Conservation (phyloP, 257 asterid genomes). For the Solanum commersonii region DNA sequence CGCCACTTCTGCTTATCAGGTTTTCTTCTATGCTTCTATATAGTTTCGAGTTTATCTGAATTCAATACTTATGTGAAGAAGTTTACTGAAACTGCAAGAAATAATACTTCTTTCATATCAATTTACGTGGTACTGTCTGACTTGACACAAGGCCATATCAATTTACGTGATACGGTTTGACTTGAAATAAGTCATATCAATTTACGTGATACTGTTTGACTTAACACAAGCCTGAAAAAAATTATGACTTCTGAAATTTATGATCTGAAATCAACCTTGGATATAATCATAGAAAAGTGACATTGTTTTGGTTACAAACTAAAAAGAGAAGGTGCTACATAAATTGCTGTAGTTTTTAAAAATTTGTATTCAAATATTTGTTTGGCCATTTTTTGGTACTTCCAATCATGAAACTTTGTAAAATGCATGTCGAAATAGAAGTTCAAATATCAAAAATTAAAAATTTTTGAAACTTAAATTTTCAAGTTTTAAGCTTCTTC, state of each 20-base stretch:
- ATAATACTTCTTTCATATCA: background rate
- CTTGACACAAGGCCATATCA: too few relatives aligned
- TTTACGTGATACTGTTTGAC: background rate
- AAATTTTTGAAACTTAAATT: background rate
- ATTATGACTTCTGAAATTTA: background rate
- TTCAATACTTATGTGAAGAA: background rate
- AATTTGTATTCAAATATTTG: background rate
- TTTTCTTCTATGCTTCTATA: background rate
- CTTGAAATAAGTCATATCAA: too few relatives aligned
- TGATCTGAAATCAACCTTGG: background rate
- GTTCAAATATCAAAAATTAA: background rate
- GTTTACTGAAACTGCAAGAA: background rate
- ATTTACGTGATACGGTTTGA: background rate
- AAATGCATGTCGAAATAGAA: background rate
- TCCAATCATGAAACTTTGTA: background rate
- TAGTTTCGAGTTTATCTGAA: background rate
- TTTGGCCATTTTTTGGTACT: background rate
- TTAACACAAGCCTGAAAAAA: background rate
- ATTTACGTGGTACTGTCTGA: too few relatives aligned
- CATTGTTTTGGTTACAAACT: background rate
- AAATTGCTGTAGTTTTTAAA: background rate
- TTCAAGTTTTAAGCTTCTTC: background rate
- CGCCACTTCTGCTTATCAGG: constrained; percentile 56
- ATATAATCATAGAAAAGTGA: background rate
- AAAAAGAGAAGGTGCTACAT: background rate